Percentiles rank a stretch among this genome's conserved stretches.
These are phyloP conservation scores for Sporisorium graminicola DNA, from an alignment of 1,284 basidiomycete species.

Conservation along the genomic window DNA sequence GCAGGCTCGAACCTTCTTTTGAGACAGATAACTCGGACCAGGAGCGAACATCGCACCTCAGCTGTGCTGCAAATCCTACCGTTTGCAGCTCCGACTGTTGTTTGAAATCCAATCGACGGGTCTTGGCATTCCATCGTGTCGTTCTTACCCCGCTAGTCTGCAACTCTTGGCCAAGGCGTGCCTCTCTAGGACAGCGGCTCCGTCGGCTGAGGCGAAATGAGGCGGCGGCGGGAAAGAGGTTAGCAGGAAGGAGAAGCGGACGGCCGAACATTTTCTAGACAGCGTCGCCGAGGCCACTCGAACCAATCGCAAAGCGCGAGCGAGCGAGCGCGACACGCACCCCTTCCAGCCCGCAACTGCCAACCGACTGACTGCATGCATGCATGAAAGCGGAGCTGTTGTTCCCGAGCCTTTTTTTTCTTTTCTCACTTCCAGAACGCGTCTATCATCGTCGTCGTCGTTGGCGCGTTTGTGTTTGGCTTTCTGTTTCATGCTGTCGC, in stretches of 20 bases:
- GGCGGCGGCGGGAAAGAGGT: not conserved
- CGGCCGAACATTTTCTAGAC: not conserved
- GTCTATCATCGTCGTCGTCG: not conserved
- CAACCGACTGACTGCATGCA: not conserved
- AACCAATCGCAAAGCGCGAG: not conserved
- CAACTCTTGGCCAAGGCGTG: not conserved
- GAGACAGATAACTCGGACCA: no score
- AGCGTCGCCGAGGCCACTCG: not conserved
- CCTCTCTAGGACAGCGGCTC: not conserved
- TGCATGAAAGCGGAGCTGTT: conserved; percentile 1
- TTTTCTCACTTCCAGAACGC: not conserved
- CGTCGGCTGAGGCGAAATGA: not conserved
- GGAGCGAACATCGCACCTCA: no score
- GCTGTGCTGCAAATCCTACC: no score
- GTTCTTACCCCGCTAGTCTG: no score
- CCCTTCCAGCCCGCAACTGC: not conserved
- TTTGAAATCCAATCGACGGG: no score
- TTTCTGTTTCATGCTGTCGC: not conserved
- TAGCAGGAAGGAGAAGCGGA: not conserved
- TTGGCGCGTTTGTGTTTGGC: no score
- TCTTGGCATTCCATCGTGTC: no score
- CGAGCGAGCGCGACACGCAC: not conserved
- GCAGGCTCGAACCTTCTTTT: no score
- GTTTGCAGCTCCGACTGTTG: no score
- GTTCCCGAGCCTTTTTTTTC: conserved; percentile 12